Percentiles rank a stretch among this genome's conserved stretches.
phyloP scores from a whole-genome alignment of 768 basidiomycete species.

The Tulasnella calospora region DNA sequence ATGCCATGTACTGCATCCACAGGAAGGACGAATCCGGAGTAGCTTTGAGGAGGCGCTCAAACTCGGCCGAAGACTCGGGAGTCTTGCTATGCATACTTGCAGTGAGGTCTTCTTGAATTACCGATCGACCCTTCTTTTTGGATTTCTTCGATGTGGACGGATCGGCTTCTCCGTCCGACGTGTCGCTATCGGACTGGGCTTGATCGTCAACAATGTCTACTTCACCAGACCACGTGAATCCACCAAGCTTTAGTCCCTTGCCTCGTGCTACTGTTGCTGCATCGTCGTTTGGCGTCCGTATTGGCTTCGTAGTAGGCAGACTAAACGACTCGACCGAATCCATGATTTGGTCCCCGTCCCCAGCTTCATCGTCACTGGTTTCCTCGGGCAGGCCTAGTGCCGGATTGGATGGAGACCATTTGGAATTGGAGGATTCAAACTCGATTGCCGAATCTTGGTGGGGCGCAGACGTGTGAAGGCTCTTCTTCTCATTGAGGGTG shows the following conservation, averaged over 20 bases:
- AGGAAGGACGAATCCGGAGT: conserved; percentile 96
- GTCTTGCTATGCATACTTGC: conserved; percentile 78
- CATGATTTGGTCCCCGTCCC: conserved; percentile 25
- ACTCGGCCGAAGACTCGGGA: conserved; percentile 91
- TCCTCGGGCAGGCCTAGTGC: background rate
- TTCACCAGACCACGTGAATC: conserved; percentile 66
- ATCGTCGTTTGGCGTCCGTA: background rate
- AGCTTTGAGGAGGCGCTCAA: conserved; percentile 85
- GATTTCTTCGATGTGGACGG: conserved; percentile 46
- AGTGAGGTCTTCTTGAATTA: conserved; percentile 74
- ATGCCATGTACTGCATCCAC: conserved; percentile 99
- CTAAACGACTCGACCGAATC: background rate
- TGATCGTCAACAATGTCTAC: conserved; percentile 32
- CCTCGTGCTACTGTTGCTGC: background rate
- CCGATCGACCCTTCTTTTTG: conserved; percentile 49
- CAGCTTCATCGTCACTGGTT: conserved; percentile 29
- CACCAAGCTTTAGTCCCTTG: conserved; percentile 33
- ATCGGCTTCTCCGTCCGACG: conserved; percentile 31
- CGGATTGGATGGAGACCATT: conserved; percentile 25
- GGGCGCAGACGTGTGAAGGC: conserved; percentile 32
- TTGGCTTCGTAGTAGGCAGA: background rate
- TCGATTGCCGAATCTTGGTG: background rate
- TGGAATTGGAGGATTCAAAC: conserved; percentile 31
- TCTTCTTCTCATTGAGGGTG: conserved; percentile 30
- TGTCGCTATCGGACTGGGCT: conserved; percentile 46